Base-by-base conservation (phyloP, 106 monocot genomes). In the Gastrodia elata region DNA sequence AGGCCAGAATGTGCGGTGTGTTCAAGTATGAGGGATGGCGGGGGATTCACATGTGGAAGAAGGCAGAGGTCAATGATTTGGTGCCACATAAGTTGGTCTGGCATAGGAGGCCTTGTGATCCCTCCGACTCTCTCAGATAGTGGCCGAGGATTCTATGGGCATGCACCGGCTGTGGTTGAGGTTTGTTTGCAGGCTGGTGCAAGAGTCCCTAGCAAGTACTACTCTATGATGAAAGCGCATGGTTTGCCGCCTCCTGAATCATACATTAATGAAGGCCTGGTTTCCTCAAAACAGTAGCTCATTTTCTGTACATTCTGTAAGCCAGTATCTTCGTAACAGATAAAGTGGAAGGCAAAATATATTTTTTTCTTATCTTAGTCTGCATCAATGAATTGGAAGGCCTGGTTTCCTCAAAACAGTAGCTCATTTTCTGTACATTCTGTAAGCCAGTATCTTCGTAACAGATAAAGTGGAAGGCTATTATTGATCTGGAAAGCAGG, bases 141-240 rank as follows among this genome's bases (percentile, higher is more conserved):
- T 2, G 90, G 92, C 0, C 79, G 89, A 28, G 95, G 75, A 4
- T 96, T 73, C 73, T 96, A 96, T 76, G 95, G 95, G n/a, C 91
- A 96, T 77, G 85, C 95, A 6, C 92, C 92, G 3, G 92, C 92
- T 5, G 92, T 96, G 16, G 85, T 96, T 2, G 95, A 92, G 65
- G 78, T 96, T 2, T 92, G 95, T 67, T 39, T 77, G 35, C 87
- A 87, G 74, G 92, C 87, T n/a, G 92, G 92, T 26, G 95, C 89
- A 6, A 76, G 73, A 49, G 86, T 92, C 43, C 95, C 92, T 1
- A 76, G 52, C 4, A 92, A 86, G 27, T 92, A 96, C 65, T 81
- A 72, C 38, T 90, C 79, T 68, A 77, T 84, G 82, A 92, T 96
- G 92, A 96, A 96, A 69, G 0, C 61, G 26, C 77, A 77, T 32